A percentile compares a stretch with the other conserved stretches of the same genome.
Conservation (phyloP, 805 yeast species). For the Barnettozyma sp. region DNA sequence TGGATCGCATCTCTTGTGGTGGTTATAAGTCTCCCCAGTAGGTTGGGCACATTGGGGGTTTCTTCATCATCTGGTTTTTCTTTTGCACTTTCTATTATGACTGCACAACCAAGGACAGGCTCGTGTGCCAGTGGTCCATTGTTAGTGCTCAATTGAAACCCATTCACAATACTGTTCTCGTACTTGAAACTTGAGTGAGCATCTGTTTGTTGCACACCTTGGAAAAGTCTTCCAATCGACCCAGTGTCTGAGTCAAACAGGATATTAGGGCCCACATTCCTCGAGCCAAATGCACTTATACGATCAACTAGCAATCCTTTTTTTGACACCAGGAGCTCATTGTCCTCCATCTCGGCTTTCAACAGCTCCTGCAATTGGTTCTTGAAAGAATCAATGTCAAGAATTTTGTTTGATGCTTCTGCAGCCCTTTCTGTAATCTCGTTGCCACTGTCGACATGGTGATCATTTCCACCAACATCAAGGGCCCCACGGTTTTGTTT, state of each 20-base stretch:
- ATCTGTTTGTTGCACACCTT: constrained; percentile 1
- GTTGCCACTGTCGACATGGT: constrained; percentile 12
- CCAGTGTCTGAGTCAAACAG: constrained; percentile 46
- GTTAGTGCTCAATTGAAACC: constrained; percentile 73
- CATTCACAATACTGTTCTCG: constrained; percentile 66
- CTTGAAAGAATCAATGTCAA: constrained; percentile 28
- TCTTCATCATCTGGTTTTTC: constrained; percentile 24
- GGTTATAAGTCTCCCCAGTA: constrained; percentile 69
- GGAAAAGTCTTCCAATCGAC: constrained; percentile 30
- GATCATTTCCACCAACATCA: constrained; percentile 11
- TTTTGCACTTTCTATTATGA: constrained; percentile 37
- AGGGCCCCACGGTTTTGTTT: constrained; percentile 16
- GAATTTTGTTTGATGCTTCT: constrained; percentile 15
- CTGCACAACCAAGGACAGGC: constrained; percentile 74
- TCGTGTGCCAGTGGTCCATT: constrained; percentile 90
- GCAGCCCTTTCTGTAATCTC: constrained; percentile 18
- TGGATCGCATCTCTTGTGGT: constrained; percentile 69
- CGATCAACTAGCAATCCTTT: constrained; percentile 29
- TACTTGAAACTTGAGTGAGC: constrained; percentile 37
- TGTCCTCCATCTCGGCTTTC: constrained; percentile 22
- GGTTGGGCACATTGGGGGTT: constrained; percentile 33
- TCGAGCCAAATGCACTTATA: constrained; percentile 70
- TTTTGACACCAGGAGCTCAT: no score
- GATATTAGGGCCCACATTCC: constrained; percentile 67
- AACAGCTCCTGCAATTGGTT: constrained; percentile 28